A percentile compares a stretch with the other conserved stretches of the same genome.
Conservation (phyloP, 441 rosid genomes). For the Populus hybrid region DNA sequence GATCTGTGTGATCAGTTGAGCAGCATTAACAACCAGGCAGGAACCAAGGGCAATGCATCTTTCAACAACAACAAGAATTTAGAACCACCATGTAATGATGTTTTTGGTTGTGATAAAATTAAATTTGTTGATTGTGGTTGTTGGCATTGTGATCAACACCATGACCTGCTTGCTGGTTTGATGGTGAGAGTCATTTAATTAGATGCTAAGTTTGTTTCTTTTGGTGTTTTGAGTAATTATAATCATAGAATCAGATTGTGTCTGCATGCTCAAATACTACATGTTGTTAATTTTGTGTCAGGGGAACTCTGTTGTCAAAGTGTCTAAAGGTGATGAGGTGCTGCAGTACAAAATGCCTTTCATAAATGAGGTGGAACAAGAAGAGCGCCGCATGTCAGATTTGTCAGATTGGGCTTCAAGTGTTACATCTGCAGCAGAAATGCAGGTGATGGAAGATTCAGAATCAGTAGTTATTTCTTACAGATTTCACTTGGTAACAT, state of each 20-base stretch:
- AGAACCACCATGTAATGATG: constrained; percentile 28
- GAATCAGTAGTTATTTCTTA: background rate
- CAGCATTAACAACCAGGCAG: constrained; percentile 36
- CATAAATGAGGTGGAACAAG: constrained; percentile 53
- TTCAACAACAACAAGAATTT: constrained; percentile 14
- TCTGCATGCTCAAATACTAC: background rate
- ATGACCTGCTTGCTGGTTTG: constrained; percentile 32
- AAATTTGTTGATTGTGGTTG: constrained; percentile 70
- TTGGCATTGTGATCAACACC: constrained; percentile 84
- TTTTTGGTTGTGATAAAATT: constrained; percentile 44
- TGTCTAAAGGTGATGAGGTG: constrained; percentile 34
- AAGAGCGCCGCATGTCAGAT: constrained; percentile 95
- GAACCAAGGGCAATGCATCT: constrained; percentile 15
- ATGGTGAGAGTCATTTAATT: constrained; percentile 30
- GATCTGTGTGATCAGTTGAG: constrained; percentile 55
- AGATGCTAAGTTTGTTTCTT: background rate
- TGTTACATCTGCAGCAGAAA: constrained; percentile 71
- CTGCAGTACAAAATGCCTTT: constrained; percentile 28
- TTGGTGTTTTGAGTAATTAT: background rate
- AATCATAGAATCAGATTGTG: background rate
- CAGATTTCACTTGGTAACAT: background rate
- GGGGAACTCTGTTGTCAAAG: constrained; percentile 36
- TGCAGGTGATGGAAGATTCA: constrained; percentile 46
- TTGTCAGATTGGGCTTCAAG: constrained; percentile 95
- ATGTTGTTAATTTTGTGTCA: constrained; percentile 22